These are phyloP conservation scores for Solanum corneliomulleri DNA, from an alignment of 257 asterid genomes.

Conservation along the genomic window DNA sequence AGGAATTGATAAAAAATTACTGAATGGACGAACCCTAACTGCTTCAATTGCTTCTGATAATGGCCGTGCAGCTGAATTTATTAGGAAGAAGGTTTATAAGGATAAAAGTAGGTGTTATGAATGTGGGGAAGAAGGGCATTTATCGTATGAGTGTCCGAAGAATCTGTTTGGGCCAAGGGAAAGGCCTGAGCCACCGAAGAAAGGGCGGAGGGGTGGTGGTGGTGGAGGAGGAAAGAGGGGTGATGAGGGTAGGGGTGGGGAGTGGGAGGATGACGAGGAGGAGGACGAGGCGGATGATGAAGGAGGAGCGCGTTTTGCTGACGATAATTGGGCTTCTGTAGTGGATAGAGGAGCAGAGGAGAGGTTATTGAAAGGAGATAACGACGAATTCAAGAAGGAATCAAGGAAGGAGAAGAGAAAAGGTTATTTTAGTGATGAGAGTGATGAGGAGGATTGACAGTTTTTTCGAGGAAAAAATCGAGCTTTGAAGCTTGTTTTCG, in stretches of 20 bases:
- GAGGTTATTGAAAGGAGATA: slow-evolving; percentile 39
- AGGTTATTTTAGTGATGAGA: slow-evolving; percentile 92
- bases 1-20: slow-evolving; percentile 59
- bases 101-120: slow-evolving; percentile 94
- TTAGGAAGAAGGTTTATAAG: slow-evolving; percentile 67
- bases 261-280: slow-evolving; percentile 29
- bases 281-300: slow-evolving; percentile 33
- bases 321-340: slow-evolving; percentile 90
- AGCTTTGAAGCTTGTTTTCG: background rate
- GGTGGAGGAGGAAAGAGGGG: background rate
- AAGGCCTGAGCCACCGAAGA: slow-evolving; percentile 63
- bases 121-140: slow-evolving; percentile 90
- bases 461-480: background rate
- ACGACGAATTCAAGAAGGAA: slow-evolving; percentile 17
- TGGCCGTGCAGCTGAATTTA: slow-evolving; percentile 90
- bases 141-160: slow-evolving; percentile 85
- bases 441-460: slow-evolving; percentile 65
- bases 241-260: slow-evolving; percentile 10
- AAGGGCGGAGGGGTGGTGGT: slow-evolving; percentile 35
- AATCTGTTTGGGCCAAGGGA: slow-evolving; percentile 76
- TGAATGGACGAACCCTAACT: slow-evolving; percentile 64
- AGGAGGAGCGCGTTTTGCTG: slow-evolving; percentile 32
- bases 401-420: slow-evolving; percentile 55
- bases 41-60: slow-evolving; percentile 94
- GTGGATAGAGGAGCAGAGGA: slow-evolving; percentile 68